These are phyloP conservation scores for Baorangia bicolor DNA, from an alignment of 768 basidiomycete genomes.

Conservation along the genomic window DNA sequence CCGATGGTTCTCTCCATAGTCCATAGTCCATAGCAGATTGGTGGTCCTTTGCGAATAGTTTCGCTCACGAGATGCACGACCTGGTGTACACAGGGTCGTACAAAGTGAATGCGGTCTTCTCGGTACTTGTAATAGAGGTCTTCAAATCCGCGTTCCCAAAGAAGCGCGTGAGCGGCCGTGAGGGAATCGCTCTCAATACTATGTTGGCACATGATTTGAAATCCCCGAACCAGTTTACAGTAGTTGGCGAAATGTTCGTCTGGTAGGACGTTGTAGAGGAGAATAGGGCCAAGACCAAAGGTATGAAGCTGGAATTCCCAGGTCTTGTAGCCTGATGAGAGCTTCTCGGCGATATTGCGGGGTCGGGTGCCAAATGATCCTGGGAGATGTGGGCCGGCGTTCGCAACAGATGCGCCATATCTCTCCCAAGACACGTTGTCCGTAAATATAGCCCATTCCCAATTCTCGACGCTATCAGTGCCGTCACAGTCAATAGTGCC, in stretches of 20 bases:
- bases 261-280: constrained; percentile 15
- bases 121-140: neutral
- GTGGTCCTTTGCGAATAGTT: neutral
- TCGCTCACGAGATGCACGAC: neutral
- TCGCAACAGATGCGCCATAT: too few relatives aligned
- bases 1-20: too few relatives aligned
- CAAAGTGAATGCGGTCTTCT: neutral
- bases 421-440: too few relatives aligned
- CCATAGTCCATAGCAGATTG: neutral
- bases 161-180: neutral
- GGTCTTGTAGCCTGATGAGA: constrained; percentile 24
- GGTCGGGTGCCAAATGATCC: constrained; percentile 16
- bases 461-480: neutral
- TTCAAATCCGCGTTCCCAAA: neutral
- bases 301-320: constrained; percentile 21
- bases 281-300: constrained; percentile 14
- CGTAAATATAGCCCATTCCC: too few relatives aligned
- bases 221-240: neutral
- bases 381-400: constrained; percentile 4
- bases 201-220: neutral
- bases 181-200: neutral
- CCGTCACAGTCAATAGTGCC: constrained; percentile 18
- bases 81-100: neutral
- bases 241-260: constrained; percentile 5
- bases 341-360: constrained; percentile 19